A percentile compares a stretch with the other conserved stretches of the same genome.
phyloP scores from a whole-genome alignment of 345 rosid species.

The Citrus sinensis region DVS_A1.0 CM039162.1:20442501-20443000 shows the following conservation, averaged over 20 bases:
- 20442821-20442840: background rate
- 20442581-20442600: background rate
- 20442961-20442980: constrained; percentile 11
- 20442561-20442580: background rate
- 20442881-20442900: constrained; percentile 4
- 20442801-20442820: background rate
- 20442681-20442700: constrained; percentile 79
- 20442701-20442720: constrained; percentile 94
- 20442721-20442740: constrained; percentile 84
- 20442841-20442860: background rate
- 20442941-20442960: constrained; percentile 63
- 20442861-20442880: background rate
- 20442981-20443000: constrained; percentile 11
- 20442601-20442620: background rate
- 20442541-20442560: constrained; percentile 94
- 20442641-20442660: background rate
- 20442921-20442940: constrained; percentile 93
- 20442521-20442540: constrained; percentile 85
- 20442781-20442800: background rate
- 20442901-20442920: constrained; percentile 86
- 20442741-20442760: constrained; percentile 73
- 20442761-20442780: constrained; percentile 17
- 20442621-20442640: background rate
- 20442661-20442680: constrained; percentile 33
- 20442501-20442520: constrained; percentile 96